Evolutionary conservation across 2,329 filamentous ascomycete genomes (phyloP).

Genomic region (Penicillium expansum): DNA sequence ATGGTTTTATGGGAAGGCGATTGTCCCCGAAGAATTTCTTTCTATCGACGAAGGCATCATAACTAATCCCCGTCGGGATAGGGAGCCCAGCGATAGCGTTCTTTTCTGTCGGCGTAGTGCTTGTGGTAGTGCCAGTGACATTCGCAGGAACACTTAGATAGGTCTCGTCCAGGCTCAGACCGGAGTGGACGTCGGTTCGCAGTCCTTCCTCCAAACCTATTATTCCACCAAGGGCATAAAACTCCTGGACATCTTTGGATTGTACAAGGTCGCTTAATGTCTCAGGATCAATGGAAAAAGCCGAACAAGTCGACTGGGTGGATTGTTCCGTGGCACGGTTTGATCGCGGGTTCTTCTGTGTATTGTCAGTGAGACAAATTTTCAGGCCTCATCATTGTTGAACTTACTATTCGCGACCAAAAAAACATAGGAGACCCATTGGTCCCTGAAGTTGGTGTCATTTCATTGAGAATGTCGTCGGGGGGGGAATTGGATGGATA

Average conservation of each 20-base stretch:
- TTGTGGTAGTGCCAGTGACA: background rate
- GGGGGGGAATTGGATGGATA: background rate
- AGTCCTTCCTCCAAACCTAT: constrained; percentile 64
- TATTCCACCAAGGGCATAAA: constrained; percentile 39
- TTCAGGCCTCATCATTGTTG: background rate
- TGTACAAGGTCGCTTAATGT: background rate
- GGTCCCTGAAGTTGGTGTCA: background rate
- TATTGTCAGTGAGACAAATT: background rate
- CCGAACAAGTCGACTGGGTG: background rate
- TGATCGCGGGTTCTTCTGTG: background rate
- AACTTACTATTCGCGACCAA: background rate
- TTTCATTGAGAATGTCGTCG: background rate
- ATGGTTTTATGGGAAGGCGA: constrained; percentile 61
- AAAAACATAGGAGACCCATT: background rate
- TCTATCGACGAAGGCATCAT: constrained; percentile 46
- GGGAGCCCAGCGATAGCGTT: background rate
- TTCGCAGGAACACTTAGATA: constrained; percentile 49
- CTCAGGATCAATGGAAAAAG: background rate
- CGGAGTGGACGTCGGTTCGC: constrained; percentile 55
- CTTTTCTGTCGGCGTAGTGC: background rate
- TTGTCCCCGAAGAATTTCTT: constrained; percentile 64
- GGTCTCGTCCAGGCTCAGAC: constrained; percentile 64
- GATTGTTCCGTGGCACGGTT: background rate
- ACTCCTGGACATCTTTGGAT: background rate
- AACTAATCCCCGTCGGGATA: background rate